Percentiles rank a stretch among this genome's conserved stretches.
Conservation (phyloP, 2,329 filamentous ascomycete species). For the Aspergillus bombycis region DNA sequence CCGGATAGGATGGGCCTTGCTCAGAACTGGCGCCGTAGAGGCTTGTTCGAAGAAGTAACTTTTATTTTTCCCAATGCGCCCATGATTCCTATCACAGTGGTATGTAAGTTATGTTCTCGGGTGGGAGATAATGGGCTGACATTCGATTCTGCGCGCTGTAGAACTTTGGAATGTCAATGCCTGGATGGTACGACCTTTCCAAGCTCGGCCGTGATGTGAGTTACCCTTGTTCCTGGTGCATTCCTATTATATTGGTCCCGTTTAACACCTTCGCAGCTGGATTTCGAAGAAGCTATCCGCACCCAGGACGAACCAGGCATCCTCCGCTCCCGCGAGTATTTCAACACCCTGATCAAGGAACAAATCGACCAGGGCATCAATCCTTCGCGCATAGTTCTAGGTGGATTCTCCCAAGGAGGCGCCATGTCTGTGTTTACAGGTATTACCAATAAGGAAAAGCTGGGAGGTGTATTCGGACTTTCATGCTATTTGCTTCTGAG, state of each 20-base stretch:
- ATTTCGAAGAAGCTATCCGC: constrained; percentile 45
- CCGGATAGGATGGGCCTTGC: constrained; percentile 68
- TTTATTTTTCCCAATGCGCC: constrained; percentile 95
- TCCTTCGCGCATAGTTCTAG: constrained; percentile 79
- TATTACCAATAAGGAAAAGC: constrained; percentile 70
- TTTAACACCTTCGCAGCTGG: constrained; percentile 32
- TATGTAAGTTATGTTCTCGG: constrained; percentile 37
- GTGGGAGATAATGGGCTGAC: neutral
- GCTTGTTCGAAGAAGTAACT: constrained; percentile 83
- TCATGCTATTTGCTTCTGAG: constrained; percentile 79
- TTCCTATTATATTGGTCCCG: neutral
- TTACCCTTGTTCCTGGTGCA: constrained; percentile 9
- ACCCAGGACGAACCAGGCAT: constrained; percentile 68
- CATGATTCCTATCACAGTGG: constrained; percentile 79
- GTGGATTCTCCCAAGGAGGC: constrained; percentile 70
- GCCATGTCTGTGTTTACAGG: constrained; percentile 83
- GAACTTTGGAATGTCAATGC: constrained; percentile 80
- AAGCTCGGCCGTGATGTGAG: constrained; percentile 48
- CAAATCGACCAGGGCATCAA: constrained; percentile 83
- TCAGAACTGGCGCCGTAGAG: constrained; percentile 80
- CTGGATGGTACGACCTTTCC: constrained; percentile 62
- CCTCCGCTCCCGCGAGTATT: constrained; percentile 70
- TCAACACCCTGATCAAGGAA: constrained; percentile 76
- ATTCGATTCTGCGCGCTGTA: constrained; percentile 35
- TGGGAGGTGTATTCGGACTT: constrained; percentile 86